A percentile compares a stretch with the other conserved stretches of the same genome.
These are phyloP conservation scores for Zygoascus hellenicus DNA, from an alignment of 1,139 yeast species.

Conservation along the genomic window DNA sequence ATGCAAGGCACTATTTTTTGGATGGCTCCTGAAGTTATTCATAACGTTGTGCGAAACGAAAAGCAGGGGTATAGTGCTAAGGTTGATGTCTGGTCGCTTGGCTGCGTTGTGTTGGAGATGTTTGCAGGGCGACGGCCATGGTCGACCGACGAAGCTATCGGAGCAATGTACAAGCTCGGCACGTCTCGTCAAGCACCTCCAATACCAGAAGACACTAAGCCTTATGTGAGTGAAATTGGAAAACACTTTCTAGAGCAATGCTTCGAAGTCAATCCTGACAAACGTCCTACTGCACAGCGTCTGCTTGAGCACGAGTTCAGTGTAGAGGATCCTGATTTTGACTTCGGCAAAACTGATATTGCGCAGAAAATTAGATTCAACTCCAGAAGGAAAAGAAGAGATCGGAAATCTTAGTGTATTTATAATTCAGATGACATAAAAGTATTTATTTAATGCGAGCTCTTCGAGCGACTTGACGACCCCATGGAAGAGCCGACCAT, in stretches of 20 bases:
- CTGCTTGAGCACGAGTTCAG: constrained; percentile 63
- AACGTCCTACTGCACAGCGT: constrained; percentile 80
- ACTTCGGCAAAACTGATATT: constrained; percentile 58
- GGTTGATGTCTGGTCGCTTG: constrained; percentile 68
- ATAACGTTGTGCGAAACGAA: constrained; percentile 64
- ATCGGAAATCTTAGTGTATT: no score
- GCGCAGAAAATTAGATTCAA: constrained; percentile 43
- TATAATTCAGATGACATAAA: neutral
- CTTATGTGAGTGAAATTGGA: constrained; percentile 58
- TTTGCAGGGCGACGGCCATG: constrained; percentile 53
- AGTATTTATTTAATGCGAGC: constrained; percentile 1
- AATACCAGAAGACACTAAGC: constrained; percentile 77
- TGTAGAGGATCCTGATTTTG: constrained; percentile 42
- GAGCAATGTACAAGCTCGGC: constrained; percentile 56
- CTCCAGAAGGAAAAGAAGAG: constrained; percentile 7
- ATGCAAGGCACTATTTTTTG: constrained; percentile 98
- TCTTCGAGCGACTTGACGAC: no score
- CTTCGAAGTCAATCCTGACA: constrained; percentile 70
- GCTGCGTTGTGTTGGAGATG: constrained; percentile 97
- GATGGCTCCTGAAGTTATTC: constrained; percentile 99
- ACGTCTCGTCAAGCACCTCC: constrained; percentile 85
- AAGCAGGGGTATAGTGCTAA: constrained; percentile 96
- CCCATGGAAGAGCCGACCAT: no score
- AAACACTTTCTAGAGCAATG: constrained; percentile 68
- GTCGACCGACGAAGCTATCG: constrained; percentile 49